Percentiles rank a stretch among this genome's conserved stretches.
Conservation (phyloP, 257 asterid genomes). For the Jasminum sambac region DNA sequence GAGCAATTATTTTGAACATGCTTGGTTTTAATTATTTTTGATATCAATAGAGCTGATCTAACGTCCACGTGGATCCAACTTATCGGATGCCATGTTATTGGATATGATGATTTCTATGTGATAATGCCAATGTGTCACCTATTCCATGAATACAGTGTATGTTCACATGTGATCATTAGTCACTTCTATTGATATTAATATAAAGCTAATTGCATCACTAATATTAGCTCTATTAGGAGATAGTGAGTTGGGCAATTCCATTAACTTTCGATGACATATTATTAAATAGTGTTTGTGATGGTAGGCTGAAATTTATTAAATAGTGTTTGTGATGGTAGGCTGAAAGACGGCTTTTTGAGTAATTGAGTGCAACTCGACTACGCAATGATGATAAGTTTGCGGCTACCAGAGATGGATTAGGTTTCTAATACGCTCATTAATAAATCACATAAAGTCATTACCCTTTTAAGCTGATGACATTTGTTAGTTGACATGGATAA, state of each 20-base stretch:
- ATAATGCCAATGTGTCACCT: too few species aligned
- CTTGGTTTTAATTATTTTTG: too few species aligned
- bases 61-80: too few species aligned
- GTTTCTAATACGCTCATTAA: constrained; percentile 5
- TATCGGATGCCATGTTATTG: too few species aligned
- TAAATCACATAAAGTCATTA: background rate
- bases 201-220: constrained; percentile 7
- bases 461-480: constrained; percentile 3
- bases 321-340: constrained; percentile 39
- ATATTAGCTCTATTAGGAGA: constrained; percentile 17
- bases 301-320: constrained; percentile 24
- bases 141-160: too few species aligned
- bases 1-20: too few species aligned
- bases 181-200: too few species aligned
- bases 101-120: too few species aligned
- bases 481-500: constrained; percentile 14
- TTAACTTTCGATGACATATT: constrained; percentile 22
- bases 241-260: constrained; percentile 60
- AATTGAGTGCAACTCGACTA: constrained; percentile 51
- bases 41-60: too few species aligned
- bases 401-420: constrained; percentile 14
- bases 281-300: constrained; percentile 20
- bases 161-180: too few species aligned
- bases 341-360: constrained; percentile 35
- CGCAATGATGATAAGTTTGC: constrained; percentile 39